Conservation (phyloP, 2,329 filamentous ascomycete species). For the Malbranchea zuffiana region DNA sequence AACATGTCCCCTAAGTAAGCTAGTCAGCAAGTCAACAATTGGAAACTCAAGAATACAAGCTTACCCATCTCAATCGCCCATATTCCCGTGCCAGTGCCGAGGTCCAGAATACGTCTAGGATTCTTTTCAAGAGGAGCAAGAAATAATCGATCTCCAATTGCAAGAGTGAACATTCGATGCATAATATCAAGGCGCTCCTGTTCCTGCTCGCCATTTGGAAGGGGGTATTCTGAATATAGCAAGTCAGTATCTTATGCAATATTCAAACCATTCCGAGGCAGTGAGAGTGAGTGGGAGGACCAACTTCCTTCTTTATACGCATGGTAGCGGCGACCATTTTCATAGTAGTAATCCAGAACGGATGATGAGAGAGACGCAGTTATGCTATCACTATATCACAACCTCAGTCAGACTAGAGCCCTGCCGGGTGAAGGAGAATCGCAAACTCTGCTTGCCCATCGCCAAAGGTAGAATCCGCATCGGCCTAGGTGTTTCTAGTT, state of each 20-base stretch:
- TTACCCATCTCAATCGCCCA: slow-evolving; percentile 26
- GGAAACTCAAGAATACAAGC: slow-evolving; percentile 1
- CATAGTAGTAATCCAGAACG: slow-evolving; percentile 13
- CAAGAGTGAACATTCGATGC: slow-evolving; percentile 37
- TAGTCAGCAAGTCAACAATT: background rate
- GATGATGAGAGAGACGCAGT: slow-evolving; percentile 12
- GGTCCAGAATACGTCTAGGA: slow-evolving; percentile 37
- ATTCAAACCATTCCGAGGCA: no score
- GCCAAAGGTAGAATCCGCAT: no score
- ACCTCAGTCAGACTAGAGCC: no score
- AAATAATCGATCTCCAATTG: slow-evolving; percentile 36
- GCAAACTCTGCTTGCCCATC: no score
- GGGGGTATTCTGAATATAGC: slow-evolving; percentile 17
- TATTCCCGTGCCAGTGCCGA: slow-evolving; percentile 40
- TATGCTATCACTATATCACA: no score
- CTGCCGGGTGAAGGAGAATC: no score
- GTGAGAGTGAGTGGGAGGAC: no score
- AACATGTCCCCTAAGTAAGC: slow-evolving; percentile 8
- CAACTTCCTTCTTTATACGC: slow-evolving; percentile 12
- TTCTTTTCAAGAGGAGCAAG: slow-evolving; percentile 32
- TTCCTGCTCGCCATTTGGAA: slow-evolving; percentile 16
- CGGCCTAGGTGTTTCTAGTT: no score
- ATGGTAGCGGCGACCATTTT: slow-evolving; percentile 18
- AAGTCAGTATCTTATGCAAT: slow-evolving; percentile 9
- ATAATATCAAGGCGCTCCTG: slow-evolving; percentile 18